Base-by-base conservation (phyloP, 768 basidiomycete species). In the Mycena pura region DNA sequence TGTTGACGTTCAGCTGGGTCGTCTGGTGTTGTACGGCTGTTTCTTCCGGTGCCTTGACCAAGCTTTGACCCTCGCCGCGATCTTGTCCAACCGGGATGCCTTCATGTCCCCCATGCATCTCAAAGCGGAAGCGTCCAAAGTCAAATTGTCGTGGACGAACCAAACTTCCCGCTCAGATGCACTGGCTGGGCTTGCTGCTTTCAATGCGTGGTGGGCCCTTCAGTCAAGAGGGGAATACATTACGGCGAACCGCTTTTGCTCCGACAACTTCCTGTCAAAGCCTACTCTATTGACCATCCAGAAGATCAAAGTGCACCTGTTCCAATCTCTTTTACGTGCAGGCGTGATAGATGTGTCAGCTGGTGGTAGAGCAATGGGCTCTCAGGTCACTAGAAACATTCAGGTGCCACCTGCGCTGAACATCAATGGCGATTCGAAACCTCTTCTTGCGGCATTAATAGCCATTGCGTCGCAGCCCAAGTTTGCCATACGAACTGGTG, bases 11-110 rank as follows among this genome's bases (percentile, higher is more conserved):
- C 91, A 93, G 59, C 86, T 98, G 77, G 96, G 94, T 49, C 88
- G 94, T 57, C 79, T 98, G 47, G 90, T 95, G 51, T 81, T 98
- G 5, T 94, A 89, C 73, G 96, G 96, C 17, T 86, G 88, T 69
- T 92, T 97, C 80, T 96, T 96, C 87, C 86, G 91, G 59, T 97
- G 95, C 74, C 80, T 98, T 39, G 92, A 95, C 72, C 85, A 88
- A 49, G 92, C 93, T 0, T 74, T 98, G 62, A 93, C 94, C 5
- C 83, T 97, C 46, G 95, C 96, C n/a, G 93, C 94, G 6, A 89
- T 97, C 67, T 77, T 97, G 65, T 87, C 92, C 14, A 91, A 92
- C 66, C 90, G 95, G 29, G 95, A 96, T 60, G 93, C 95, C 6
- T 98, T 97, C 81, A 73, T 96, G 57, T 85, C 89, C 0, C 96